These are phyloP conservation scores for Phytophthora tentaculata DNA, from an alignment of 352 stramenopile genomes.

Conservation along the genomic window DNA sequence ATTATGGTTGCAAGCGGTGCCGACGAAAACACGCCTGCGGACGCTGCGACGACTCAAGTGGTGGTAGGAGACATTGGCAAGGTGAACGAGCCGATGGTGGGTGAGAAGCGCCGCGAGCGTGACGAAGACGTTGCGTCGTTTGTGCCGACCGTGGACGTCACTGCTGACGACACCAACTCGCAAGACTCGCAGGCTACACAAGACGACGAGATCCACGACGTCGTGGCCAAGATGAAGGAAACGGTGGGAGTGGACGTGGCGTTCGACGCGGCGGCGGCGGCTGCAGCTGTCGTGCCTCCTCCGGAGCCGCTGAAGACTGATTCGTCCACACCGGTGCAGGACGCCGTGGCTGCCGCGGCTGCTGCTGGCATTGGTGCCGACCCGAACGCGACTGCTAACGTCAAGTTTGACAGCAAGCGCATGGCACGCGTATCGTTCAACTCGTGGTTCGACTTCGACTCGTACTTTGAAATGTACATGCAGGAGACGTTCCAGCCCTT, in stretches of 20 bases:
- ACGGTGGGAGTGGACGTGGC: conserved; percentile 38
- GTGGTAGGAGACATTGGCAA: conserved; percentile 33
- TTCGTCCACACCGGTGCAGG: conserved; percentile 31
- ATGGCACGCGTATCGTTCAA: conserved; percentile 88
- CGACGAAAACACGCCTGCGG: conserved; percentile 26
- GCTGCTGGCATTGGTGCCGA: conserved; percentile 24
- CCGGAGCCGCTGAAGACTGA: conserved; percentile 29
- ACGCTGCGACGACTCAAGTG: conserved; percentile 17
- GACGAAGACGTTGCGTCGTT: conserved; percentile 29
- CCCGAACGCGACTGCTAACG: conserved; percentile 27
- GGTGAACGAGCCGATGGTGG: conserved; percentile 23
- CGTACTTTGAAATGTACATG: conserved; percentile 91
- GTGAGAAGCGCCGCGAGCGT: conserved; percentile 44
- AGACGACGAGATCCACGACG: conserved; percentile 62
- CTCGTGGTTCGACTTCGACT: conserved; percentile 88
- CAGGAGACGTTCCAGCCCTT: conserved; percentile 89
- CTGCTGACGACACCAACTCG: conserved; percentile 16
- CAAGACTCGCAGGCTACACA: conserved; percentile 57
- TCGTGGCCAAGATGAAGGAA: conserved; percentile 78
- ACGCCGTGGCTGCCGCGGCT: conserved; percentile 26
- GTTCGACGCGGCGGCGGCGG: conserved; percentile 39
- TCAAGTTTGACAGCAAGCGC: conserved; percentile 79
- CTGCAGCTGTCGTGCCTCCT: conserved; percentile 28
- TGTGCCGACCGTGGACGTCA: conserved; percentile 36
- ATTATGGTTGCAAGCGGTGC: conserved; percentile 39